phyloP scores from a whole-genome alignment of 2,329 filamentous ascomycete species.

The Cordyceps cicadae region DNA sequence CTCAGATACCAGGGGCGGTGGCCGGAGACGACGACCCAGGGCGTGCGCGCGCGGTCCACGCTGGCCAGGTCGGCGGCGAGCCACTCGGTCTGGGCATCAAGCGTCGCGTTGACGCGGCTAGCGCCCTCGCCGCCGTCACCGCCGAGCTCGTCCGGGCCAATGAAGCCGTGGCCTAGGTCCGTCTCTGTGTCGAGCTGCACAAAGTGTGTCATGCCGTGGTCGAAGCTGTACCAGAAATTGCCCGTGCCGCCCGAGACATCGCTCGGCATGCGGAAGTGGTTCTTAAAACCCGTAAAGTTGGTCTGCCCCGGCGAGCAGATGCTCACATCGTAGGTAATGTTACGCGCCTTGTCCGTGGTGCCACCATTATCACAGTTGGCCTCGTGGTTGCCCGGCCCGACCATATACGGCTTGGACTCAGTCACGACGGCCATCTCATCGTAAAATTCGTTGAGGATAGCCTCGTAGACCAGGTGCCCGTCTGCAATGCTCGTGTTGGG shows the following conservation, averaged over 20 bases:
- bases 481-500: constrained; percentile 4
- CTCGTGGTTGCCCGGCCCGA: constrained; percentile 10
- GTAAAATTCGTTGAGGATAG: constrained; percentile 9
- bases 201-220: constrained; percentile 8
- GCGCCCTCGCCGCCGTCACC: neutral
- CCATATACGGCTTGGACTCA: constrained; percentile 4
- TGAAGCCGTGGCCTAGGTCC: constrained; percentile 1
- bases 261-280: constrained; percentile 7
- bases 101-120: neutral
- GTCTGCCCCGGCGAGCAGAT: constrained; percentile 9
- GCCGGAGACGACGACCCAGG: constrained; percentile 5
- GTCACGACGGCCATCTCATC: constrained; percentile 1
- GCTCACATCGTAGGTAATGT: neutral
- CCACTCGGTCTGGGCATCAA: neutral
- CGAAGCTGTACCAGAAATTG: constrained; percentile 12
- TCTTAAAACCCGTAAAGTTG: constrained; percentile 11
- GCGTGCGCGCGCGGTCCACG: constrained; percentile 6
- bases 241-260: constrained; percentile 12
- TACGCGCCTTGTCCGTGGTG: neutral
- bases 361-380: constrained; percentile 3
- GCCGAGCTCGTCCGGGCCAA: neutral
- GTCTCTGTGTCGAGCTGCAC: constrained; percentile 6
- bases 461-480: constrained; percentile 1
- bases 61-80: neutral
- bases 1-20: constrained; percentile 9